phyloP scores from a whole-genome alignment of 1,284 basidiomycete species.

The Cutaneotrichosporon sp. region DNA sequence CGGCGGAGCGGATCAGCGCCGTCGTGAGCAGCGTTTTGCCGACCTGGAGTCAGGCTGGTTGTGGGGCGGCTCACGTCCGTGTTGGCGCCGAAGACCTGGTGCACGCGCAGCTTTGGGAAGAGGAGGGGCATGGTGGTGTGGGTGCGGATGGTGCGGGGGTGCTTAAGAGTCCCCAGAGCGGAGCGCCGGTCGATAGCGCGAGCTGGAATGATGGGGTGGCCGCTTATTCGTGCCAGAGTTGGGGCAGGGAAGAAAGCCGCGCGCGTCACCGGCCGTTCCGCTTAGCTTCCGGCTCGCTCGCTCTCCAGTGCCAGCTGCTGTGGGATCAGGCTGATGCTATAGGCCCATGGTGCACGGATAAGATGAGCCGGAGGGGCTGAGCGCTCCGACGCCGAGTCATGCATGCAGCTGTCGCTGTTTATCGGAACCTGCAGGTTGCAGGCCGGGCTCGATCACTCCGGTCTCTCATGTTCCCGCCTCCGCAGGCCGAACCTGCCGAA shows the following conservation, averaged over 20 bases:
- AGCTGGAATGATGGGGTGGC: background rate
- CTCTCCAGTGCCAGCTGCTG: no score
- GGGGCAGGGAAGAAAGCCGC: background rate
- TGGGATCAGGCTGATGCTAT: no score
- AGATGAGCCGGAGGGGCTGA: no score
- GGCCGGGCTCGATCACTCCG: no score
- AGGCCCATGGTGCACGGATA: no score
- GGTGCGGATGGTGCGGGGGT: background rate
- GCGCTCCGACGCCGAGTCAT: no score
- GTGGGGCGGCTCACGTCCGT: conserved; percentile 60
- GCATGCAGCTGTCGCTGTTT: no score
- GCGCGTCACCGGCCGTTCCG: background rate
- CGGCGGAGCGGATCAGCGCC: conserved; percentile 75
- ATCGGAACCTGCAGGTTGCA: no score
- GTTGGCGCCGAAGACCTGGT: conserved; percentile 86
- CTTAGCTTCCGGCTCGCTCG: no score
- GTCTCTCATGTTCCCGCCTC: no score
- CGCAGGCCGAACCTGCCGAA: no score
- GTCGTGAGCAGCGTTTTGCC: conserved; percentile 89
- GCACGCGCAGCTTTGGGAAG: conserved; percentile 75
- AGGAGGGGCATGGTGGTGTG: conserved; percentile 56
- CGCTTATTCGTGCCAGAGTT: background rate
- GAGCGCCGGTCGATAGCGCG: no score
- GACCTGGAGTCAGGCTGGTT: conserved; percentile 56
- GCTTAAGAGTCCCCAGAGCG: background rate